A percentile compares a stretch with the other conserved stretches of the same genome.
Evolutionary conservation across 2,329 filamentous ascomycete genomes (phyloP).

Genomic region (Exophiala calicioides): DNA sequence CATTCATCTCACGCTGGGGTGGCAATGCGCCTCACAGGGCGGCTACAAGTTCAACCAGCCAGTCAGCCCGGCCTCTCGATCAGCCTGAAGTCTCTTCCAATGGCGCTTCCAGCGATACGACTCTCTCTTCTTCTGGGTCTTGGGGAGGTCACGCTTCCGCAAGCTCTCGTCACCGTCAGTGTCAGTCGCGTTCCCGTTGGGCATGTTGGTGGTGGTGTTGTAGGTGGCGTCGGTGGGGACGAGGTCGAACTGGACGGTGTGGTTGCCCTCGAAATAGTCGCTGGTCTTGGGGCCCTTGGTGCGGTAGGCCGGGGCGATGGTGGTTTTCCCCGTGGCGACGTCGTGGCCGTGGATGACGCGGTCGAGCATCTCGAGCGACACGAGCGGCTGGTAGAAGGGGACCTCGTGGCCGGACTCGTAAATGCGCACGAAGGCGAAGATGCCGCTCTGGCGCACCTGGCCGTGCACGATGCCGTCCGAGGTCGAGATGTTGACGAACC

Average conservation of each 20-base stretch:
- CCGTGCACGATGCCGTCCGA: slow-evolving; percentile 53
- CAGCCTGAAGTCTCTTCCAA: too few relatives aligned
- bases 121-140: slow-evolving; percentile 4
- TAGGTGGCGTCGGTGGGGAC: slow-evolving; percentile 18
- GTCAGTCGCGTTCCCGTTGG: slow-evolving; percentile 17
- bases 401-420: slow-evolving; percentile 47
- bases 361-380: slow-evolving; percentile 61
- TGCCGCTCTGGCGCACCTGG: slow-evolving; percentile 52
- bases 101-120: slow-evolving; percentile 11
- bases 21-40: too few relatives aligned
- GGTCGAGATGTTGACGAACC: slow-evolving; percentile 38
- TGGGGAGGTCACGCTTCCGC: slow-evolving; percentile 1
- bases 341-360: slow-evolving; percentile 59
- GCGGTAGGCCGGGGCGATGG: slow-evolving; percentile 51
- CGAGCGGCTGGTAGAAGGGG: slow-evolving; percentile 54
- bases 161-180: neutral
- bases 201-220: slow-evolving; percentile 29
- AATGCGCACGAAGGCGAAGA: slow-evolving; percentile 44
- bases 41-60: too few relatives aligned
- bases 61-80: too few relatives aligned
- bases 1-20: too few relatives aligned
- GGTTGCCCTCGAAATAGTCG: slow-evolving; percentile 48
- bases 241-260: slow-evolving; percentile 28
- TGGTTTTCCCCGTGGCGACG: slow-evolving; percentile 52
- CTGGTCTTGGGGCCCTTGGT: slow-evolving; percentile 49